Conservation (phyloP, 805 yeast species). For the Torulaspora franciscae region DNA sequence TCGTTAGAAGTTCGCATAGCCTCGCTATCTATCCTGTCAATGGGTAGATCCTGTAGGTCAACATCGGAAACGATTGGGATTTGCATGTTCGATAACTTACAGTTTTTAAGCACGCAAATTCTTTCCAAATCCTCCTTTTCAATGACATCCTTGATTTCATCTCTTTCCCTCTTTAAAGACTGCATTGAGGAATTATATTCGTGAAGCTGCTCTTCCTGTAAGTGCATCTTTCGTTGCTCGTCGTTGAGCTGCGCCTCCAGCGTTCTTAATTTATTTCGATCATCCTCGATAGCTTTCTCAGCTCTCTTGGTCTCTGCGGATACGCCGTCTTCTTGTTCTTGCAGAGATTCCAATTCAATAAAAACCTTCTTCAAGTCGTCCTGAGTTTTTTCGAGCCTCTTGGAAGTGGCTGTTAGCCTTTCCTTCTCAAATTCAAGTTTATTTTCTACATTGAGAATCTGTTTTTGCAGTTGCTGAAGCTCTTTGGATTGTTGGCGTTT, state of each 20-base stretch:
- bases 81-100: conserved; percentile 65
- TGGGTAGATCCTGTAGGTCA: conserved; percentile 54
- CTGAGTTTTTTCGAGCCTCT: conserved; percentile 42
- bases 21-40: conserved; percentile 46
- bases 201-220: conserved; percentile 46
- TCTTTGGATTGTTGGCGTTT: conserved; percentile 55
- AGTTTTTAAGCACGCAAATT: conserved; percentile 55
- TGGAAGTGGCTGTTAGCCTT: conserved; percentile 48
- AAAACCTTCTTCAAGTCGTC: conserved; percentile 39
- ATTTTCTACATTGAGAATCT: conserved; percentile 54
- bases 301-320: conserved; percentile 36
- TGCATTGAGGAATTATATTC: conserved; percentile 35
- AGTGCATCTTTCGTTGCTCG: conserved; percentile 34
- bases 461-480: conserved; percentile 54
- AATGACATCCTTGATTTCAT: conserved; percentile 46
- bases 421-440: conserved; percentile 62
- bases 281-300: conserved; percentile 41
- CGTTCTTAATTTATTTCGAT: conserved; percentile 35
- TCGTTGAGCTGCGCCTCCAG: conserved; percentile 34
- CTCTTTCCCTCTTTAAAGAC: conserved; percentile 34
- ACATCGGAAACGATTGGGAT: conserved; percentile 58
- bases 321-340: conserved; percentile 33
- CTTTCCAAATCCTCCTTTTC: conserved; percentile 54
- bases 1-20: conserved; percentile 41
- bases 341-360: conserved; percentile 31